Base-by-base conservation (phyloP, 306 rosid genomes). In the Glycine latifolia region DNA sequence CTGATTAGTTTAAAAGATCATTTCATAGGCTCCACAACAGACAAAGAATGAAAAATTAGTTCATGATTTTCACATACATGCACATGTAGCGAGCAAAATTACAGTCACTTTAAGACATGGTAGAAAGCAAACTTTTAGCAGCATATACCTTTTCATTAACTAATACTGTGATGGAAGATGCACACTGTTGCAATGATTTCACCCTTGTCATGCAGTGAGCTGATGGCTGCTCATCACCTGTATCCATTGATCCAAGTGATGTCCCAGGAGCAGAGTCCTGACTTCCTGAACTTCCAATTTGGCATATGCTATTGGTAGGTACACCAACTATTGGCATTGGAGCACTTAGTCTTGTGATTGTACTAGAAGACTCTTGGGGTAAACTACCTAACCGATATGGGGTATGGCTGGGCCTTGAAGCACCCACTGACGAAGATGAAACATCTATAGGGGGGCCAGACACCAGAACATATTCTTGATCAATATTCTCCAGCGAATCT, bases 391-490 rank as follows among this genome's bases (percentile, higher is more conserved):
- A 80, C 84, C 79, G 87, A 84, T 67, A 71, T 73, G 77, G 78
- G 79, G 88, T 91, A 88, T 78, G 92, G 85, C 90, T 81, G 20
- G 85, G 94, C 86, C 85, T 92, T 73, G 90, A 83, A 76, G 88
- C 82, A 87, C 86, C 79, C 74, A 89, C 89, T 2, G 91, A 92
- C 82, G 94, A 77, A 62, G 92, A 90, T 16, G 97, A 83, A 80
- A 81, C 84, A 68, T 96, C 98, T 77, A 91, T 78, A 41, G 97
- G 90, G 71, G 92, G 91, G 9, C 97, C 99, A 78, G 94, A 89
- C 67, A 96, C 99, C 60, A 96, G 88, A 82, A 96, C 98, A 88
- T 96, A 96, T 83, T 96, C 99, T 91, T 94, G 99, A 88, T 92
- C 99, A 71, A 92, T 91, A 77, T 87, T 88, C 77, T 91, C 97